Evolutionary conservation across 371 early-diverging fungal genomes (phyloP), one percentile per base, ranked within the genome.

Genomic region (Rhizomucor pusillus): DNA sequence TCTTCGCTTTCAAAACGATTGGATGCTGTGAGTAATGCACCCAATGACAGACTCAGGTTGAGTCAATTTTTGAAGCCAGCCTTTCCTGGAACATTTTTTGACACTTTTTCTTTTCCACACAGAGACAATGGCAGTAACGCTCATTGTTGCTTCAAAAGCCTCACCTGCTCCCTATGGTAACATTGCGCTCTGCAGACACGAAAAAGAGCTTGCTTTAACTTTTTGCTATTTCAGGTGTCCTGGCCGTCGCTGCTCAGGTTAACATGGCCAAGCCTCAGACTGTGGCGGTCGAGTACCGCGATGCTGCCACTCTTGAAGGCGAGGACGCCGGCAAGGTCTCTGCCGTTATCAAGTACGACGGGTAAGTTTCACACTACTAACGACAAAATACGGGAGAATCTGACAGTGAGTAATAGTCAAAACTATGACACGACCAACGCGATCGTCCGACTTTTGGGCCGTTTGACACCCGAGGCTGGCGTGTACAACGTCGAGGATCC

Each of bases 361-460:
- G 75, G 78, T 78, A 68, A 56, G 37, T n/a, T 3, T 4, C 37
- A 37, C 37, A 14, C 37, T 14, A 11, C 37, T 37, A 9, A 11
- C 37, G 37, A 37, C 9, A 37, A 37, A 14, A 11, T 37, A 9
- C 11, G 9, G 37, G 11, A 14, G 9, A 9, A 9, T 9, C 37
- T 14, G 9, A 37, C 9, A 9, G 9, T 37, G 14, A 29, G 11
- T 29, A 16, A 33, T 22, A 70, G 79, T 53, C 68, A 77, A 46
- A 67, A 67, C 29, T 75, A 70, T 52, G 66, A 64, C 37, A 73
- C 63, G 19, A 65, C 65, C 60, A 75, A 75, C 58, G 60, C 71
- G n/a, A 67, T 78, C 47, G 67, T 51, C 40, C 60, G 71, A 50
- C 62, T 75, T 36, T 63, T 78, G 40, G 73, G 67, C 19, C 66